Conservation (phyloP, 2,329 filamentous ascomycete genomes). For the Paramyrothecium roridum region DNA sequence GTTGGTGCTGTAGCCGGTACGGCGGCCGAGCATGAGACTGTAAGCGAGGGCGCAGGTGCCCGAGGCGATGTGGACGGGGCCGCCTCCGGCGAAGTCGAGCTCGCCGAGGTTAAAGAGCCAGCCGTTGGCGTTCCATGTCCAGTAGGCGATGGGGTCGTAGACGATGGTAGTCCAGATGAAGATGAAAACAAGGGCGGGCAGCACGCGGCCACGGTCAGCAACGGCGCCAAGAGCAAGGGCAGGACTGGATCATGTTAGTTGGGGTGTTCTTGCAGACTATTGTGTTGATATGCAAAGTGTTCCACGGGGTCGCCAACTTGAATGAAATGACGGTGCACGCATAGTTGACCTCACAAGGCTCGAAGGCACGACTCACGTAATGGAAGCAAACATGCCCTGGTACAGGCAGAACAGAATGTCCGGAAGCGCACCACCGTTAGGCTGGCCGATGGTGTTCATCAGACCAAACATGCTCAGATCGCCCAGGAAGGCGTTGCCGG, state of each 20-base stretch:
- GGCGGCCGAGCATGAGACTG: constrained; percentile 70
- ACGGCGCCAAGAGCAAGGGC: constrained; percentile 59
- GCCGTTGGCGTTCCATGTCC: constrained; percentile 73
- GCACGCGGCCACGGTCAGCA: constrained; percentile 58
- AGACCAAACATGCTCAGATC: constrained; percentile 80
- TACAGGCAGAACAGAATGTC: constrained; percentile 83
- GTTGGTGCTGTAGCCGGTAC: constrained; percentile 57
- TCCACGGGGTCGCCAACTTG: not conserved
- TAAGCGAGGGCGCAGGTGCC: constrained; percentile 71
- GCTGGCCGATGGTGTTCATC: constrained; percentile 70
- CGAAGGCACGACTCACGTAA: constrained; percentile 62
- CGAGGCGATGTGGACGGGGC: constrained; percentile 72
- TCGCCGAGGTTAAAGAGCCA: constrained; percentile 68
- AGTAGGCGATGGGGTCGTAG: constrained; percentile 72
- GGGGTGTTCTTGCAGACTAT: not conserved
- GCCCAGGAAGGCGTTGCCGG: constrained; percentile 74
- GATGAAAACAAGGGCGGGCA: constrained; percentile 62
- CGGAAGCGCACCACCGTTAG: constrained; percentile 69
- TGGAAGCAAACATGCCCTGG: constrained; percentile 85
- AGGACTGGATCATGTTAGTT: constrained; percentile 32
- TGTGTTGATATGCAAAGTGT: not conserved
- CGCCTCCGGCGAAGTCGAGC: constrained; percentile 73
- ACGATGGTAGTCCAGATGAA: constrained; percentile 71
- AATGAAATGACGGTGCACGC: too few relatives aligned
- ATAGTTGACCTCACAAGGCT: too few relatives aligned